A percentile compares a stretch with the other conserved stretches of the same genome.
Evolutionary conservation across 1,139 yeast species (phyloP).

Genomic region (Suhomyces maxii): DNA sequence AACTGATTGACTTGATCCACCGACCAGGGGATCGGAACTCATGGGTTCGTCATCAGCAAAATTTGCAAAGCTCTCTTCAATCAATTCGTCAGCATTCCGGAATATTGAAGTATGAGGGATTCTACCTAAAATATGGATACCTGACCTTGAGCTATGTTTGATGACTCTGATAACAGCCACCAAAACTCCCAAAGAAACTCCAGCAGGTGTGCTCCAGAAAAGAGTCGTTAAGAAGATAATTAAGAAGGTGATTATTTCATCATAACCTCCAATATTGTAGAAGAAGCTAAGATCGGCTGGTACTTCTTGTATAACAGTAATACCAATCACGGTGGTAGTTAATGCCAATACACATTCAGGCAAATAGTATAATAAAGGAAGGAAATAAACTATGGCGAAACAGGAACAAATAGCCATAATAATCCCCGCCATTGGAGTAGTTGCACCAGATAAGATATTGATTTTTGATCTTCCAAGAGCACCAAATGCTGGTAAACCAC

Average conservation of each 20-base stretch:
- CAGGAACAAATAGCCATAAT: slow-evolving; percentile 28
- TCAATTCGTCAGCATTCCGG: slow-evolving; percentile 37
- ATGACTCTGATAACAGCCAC: slow-evolving; percentile 31
- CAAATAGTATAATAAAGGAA: slow-evolving; percentile 27
- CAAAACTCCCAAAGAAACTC: slow-evolving; percentile 30
- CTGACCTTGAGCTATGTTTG: slow-evolving; percentile 29
- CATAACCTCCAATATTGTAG: slow-evolving; percentile 32
- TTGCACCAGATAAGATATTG: slow-evolving; percentile 35
- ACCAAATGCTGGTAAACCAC: slow-evolving; percentile 38
- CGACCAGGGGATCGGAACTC: slow-evolving; percentile 7
- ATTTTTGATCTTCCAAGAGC: slow-evolving; percentile 40
- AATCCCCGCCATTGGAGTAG: slow-evolving; percentile 33
- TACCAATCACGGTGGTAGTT: slow-evolving; percentile 38
- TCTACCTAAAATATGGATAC: slow-evolving; percentile 36
- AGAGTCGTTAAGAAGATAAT: slow-evolving; percentile 27
- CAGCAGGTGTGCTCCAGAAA: slow-evolving; percentile 36
- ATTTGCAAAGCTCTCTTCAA: slow-evolving; percentile 31
- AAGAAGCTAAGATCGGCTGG: slow-evolving; percentile 32
- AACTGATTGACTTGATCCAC: slow-evolving; percentile 5
- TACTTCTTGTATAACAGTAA: slow-evolving; percentile 35
- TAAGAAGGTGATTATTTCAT: slow-evolving; percentile 28
- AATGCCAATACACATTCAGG: slow-evolving; percentile 38
- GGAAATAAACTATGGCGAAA: slow-evolving; percentile 24
- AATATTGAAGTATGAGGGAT: slow-evolving; percentile 33
- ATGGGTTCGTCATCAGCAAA: slow-evolving; percentile 10